Percentiles rank a stretch among this genome's conserved stretches.
Evolutionary conservation across 2,329 filamentous ascomycete species (phyloP).

Genomic region (Aureobasidium pullulans): DNA sequence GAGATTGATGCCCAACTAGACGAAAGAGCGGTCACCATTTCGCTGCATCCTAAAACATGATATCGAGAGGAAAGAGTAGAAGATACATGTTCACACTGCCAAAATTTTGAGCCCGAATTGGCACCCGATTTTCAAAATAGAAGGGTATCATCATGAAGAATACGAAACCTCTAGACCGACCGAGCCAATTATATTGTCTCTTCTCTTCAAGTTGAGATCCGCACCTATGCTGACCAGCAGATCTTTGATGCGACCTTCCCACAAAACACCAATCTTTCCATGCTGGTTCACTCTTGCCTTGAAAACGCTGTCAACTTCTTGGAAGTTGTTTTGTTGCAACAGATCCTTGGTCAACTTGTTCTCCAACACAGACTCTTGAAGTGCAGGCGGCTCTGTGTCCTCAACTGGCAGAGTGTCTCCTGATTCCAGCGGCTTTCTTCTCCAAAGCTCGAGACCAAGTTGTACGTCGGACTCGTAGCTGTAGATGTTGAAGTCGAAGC

Average conservation of each 20-base stretch:
- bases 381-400: not conserved
- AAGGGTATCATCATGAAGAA: conserved; percentile 54
- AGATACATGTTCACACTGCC: too few species aligned
- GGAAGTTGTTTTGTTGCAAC: not conserved
- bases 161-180: conserved; percentile 76
- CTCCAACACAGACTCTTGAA: not conserved
- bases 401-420: not conserved
- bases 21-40: not conserved
- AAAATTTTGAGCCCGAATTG: too few species aligned
- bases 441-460: conserved; percentile 89
- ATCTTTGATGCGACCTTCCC: conserved; percentile 90
- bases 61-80: too few species aligned
- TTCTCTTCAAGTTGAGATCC: conserved; percentile 68
- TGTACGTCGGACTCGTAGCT: conserved; percentile 95
- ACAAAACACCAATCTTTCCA: conserved; percentile 74
- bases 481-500: conserved; percentile 96
- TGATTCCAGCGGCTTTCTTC: conserved; percentile 34
- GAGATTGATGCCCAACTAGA: not conserved
- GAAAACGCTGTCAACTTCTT: conserved; percentile 71
- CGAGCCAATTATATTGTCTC: conserved; percentile 69
- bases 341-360: not conserved
- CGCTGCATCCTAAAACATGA: too few species aligned
- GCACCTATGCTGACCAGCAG: conserved; percentile 86
- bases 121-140: not conserved
- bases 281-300: conserved; percentile 88